Conservation (phyloP, 2,329 filamentous ascomycete species). For the Purpureocillium takamizusanense region DNA sequence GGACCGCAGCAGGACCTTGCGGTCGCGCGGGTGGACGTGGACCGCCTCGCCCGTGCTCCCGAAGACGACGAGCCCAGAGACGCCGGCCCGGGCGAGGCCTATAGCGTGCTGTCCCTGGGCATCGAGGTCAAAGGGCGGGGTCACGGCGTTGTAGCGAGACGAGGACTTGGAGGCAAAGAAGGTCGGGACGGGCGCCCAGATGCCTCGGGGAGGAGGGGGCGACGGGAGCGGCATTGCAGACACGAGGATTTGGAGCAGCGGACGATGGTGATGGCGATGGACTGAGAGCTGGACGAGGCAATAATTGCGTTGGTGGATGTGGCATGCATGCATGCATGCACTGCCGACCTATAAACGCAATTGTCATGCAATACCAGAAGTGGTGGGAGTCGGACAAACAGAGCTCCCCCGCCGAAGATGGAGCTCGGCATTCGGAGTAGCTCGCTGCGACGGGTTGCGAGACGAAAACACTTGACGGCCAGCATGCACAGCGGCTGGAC, state of each 20-base stretch:
- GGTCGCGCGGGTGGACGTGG: slow-evolving; percentile 50
- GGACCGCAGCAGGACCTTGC: slow-evolving; percentile 42
- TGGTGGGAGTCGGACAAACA: not conserved
- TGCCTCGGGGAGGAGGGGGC: slow-evolving; percentile 40
- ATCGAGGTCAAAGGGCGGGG: slow-evolving; percentile 45
- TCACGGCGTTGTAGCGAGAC: slow-evolving; percentile 31
- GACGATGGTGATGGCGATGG: too few species aligned
- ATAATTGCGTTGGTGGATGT: too few species aligned
- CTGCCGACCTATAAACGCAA: too few species aligned
- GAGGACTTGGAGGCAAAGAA: slow-evolving; percentile 44
- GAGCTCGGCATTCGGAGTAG: slow-evolving; percentile 6
- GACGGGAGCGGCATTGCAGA: slow-evolving; percentile 2
- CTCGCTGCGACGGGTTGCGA: slow-evolving; percentile 2
- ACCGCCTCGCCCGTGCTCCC: slow-evolving; percentile 58
- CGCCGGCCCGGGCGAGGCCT: slow-evolving; percentile 50
- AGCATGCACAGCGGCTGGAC: too few species aligned
- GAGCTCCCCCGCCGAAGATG: not conserved
- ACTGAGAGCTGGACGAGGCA: too few species aligned
- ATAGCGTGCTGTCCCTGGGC: slow-evolving; percentile 50
- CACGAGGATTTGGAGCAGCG: too few species aligned
- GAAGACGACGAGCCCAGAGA: slow-evolving; percentile 52
- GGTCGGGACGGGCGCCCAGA: slow-evolving; percentile 54
- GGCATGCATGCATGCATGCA: not conserved
- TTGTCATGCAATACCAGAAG: not conserved
- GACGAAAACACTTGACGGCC: too few species aligned